A percentile compares a stretch with the other conserved stretches of the same genome.
Conservation (phyloP, 805 yeast species). For the Metschnikowia cerradonensis region DNA sequence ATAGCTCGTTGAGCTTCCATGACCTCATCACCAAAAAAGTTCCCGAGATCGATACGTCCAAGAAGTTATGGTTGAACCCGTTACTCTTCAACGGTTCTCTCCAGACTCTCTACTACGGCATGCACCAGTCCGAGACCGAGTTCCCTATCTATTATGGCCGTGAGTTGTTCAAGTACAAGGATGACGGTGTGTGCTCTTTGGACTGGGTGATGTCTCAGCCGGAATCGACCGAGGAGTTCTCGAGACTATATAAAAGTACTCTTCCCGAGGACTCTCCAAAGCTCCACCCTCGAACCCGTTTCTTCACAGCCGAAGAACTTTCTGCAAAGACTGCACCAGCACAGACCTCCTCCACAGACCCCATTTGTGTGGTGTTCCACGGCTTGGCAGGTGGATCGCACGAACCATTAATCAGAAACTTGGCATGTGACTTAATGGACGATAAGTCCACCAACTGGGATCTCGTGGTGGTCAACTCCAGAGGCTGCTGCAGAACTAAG, state of each 20-base stretch:
- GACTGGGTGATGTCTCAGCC: constrained; percentile 59
- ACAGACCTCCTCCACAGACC: constrained; percentile 36
- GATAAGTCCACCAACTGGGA: constrained; percentile 44
- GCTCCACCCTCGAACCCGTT: constrained; percentile 53
- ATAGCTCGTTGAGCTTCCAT: constrained; percentile 6
- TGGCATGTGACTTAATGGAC: constrained; percentile 38
- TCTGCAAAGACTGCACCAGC: constrained; percentile 15
- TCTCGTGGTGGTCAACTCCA: constrained; percentile 61
- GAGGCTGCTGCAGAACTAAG: constrained; percentile 74
- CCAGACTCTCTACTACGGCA: constrained; percentile 70
- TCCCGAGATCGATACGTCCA: constrained; percentile 21
- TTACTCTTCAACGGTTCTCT: constrained; percentile 65
- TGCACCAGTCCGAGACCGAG: constrained; percentile 45
- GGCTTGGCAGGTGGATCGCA: constrained; percentile 87
- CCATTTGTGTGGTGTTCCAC: constrained; percentile 64
- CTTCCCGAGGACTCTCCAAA: constrained; percentile 33
- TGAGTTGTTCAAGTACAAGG: constrained; percentile 52
- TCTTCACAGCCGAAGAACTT: constrained; percentile 46
- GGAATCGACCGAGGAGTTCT: constrained; percentile 24
- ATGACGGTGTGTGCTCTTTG: constrained; percentile 69
- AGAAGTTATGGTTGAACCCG: constrained; percentile 57
- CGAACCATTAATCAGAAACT: constrained; percentile 66
- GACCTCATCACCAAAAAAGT: constrained; percentile 14
- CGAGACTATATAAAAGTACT: constrained; percentile 23
- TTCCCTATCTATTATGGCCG: constrained; percentile 72